A percentile compares a stretch with the other conserved stretches of the same genome.
phyloP scores from a whole-genome alignment of 176 grass and related monocot species.

The Eleusine coracana region DNA sequence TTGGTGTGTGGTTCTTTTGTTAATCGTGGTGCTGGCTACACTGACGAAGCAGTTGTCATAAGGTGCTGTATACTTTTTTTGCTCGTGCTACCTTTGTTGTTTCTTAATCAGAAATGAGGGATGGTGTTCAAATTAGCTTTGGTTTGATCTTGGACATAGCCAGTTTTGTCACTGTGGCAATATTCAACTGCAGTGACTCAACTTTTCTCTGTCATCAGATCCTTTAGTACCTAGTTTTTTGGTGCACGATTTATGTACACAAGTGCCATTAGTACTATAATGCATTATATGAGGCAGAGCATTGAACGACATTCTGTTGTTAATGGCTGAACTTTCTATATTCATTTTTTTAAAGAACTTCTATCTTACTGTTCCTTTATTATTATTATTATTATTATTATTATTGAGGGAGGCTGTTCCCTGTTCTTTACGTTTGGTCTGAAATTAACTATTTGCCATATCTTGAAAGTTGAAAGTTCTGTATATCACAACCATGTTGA shows the following conservation, averaged over 20 bases:
- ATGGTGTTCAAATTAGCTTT: background rate
- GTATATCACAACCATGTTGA: background rate
- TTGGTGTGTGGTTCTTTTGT: constrained; percentile 69
- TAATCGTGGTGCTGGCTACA: constrained; percentile 77
- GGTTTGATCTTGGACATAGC: background rate
- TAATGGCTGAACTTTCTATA: constrained; percentile 8
- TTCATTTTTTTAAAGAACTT: background rate
- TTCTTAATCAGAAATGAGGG: background rate
- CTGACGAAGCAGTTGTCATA: constrained; percentile 92
- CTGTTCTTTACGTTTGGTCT: background rate
- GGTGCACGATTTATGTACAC: constrained; percentile 11
- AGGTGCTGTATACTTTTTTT: constrained; percentile 52
- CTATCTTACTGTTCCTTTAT: background rate
- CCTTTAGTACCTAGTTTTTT: background rate
- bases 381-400: background rate
- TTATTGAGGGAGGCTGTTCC: background rate
- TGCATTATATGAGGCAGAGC: background rate
- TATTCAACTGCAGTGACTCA: background rate
- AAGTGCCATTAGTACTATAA: background rate
- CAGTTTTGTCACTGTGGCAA: background rate
- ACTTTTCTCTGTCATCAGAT: background rate
- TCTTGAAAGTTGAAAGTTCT: constrained; percentile 22
- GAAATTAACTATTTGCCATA: background rate
- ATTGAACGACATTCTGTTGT: background rate
- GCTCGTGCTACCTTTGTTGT: constrained; percentile 17